These are phyloP conservation scores for Sporisorium reilianum DNA, from an alignment of 1,284 basidiomycete species.

Conservation along the genomic window DNA sequence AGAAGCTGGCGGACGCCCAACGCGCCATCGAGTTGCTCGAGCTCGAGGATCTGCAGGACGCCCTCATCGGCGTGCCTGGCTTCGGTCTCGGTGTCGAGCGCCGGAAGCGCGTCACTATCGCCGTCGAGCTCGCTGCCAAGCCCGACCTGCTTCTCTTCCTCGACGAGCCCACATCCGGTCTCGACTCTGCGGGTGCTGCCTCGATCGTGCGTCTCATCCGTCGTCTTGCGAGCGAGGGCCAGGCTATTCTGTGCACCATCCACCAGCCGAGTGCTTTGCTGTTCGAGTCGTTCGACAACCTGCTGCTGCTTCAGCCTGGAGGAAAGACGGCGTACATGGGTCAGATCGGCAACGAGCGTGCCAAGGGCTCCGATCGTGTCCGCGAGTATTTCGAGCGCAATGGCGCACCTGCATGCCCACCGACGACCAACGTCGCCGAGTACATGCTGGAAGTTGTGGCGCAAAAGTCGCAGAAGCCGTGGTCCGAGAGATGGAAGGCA, in stretches of 20 bases:
- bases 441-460: constrained; percentile 70
- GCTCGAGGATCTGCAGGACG: constrained; percentile 52
- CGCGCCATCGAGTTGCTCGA: constrained; percentile 57
- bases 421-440: constrained; percentile 58
- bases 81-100: constrained; percentile 59
- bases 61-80: constrained; percentile 58
- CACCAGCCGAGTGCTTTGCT: constrained; percentile 60
- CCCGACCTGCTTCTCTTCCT: constrained; percentile 63
- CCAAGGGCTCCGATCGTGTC: constrained; percentile 38
- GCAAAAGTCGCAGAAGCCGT: constrained; percentile 28
- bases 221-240: constrained; percentile 53
- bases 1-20: constrained; percentile 55
- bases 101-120: constrained; percentile 62
- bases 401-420: constrained; percentile 52
- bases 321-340: constrained; percentile 56
- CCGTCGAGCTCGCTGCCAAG: constrained; percentile 63
- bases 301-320: constrained; percentile 55
- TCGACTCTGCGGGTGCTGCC: constrained; percentile 56
- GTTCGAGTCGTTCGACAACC: constrained; percentile 60
- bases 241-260: constrained; percentile 63
- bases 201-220: constrained; percentile 59
- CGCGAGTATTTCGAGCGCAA: constrained; percentile 59
- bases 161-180: constrained; percentile 63
- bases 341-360: constrained; percentile 47
- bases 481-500: constrained; percentile 54